Evolutionary conservation across 768 basidiomycete genomes (phyloP).

Genomic region (Russula emetica): DNA sequence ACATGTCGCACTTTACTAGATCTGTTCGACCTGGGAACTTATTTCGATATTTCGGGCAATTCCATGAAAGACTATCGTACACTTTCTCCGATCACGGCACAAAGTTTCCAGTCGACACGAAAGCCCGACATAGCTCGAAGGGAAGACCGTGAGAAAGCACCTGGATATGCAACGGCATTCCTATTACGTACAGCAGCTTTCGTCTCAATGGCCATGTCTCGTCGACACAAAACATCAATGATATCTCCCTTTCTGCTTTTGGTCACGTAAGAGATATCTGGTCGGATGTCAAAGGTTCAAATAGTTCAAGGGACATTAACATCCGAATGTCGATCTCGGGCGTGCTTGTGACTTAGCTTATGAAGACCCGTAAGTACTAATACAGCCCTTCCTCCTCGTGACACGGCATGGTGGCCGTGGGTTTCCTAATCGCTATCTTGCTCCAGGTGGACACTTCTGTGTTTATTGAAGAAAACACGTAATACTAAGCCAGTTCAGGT

Average conservation of each 20-base stretch:
- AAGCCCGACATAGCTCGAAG: no score
- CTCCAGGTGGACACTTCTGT: not conserved
- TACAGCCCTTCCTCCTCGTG: not conserved
- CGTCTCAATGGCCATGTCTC: not conserved
- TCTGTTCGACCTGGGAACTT: no score
- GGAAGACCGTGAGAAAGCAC: no score
- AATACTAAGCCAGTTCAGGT: slow-evolving; percentile 1
- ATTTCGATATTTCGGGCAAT: not conserved
- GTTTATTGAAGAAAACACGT: not conserved
- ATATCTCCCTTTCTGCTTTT: not conserved
- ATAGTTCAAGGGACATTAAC: not conserved
- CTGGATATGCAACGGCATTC: not conserved
- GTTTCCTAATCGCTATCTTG: not conserved
- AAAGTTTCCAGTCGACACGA: not conserved
- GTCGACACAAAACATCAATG: not conserved
- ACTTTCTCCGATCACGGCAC: not conserved
- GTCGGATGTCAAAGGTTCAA: not conserved
- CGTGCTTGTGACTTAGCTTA: not conserved
- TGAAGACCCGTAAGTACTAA: not conserved
- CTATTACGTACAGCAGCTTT: not conserved
- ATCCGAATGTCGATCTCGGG: not conserved
- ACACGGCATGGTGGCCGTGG: not conserved
- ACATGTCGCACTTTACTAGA: not conserved
- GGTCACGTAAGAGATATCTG: not conserved
- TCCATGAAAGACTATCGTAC: not conserved